Base-by-base conservation (phyloP, 352 stramenopile species). In the Globisporangium viniferum region DNA sequence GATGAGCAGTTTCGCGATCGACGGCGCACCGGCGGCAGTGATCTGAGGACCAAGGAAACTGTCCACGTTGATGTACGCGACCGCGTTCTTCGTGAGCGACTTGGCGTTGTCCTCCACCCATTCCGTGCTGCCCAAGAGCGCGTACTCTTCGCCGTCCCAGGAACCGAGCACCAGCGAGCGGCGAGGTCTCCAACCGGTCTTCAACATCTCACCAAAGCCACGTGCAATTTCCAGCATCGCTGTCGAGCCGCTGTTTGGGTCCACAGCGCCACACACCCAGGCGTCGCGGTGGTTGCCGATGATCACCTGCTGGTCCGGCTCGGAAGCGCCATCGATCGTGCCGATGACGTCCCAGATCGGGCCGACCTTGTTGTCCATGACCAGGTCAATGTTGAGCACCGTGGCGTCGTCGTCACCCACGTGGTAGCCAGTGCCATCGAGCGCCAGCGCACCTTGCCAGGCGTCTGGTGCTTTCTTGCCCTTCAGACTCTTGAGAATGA, bases 271-370 rank as follows among this genome's bases (percentile, higher is more conserved):
- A 62, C 89, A 96, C 0, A 97, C 88, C 92, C 92, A 98, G 5
- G 90, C 91, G 70, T 98, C 92, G 27, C 92, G 86, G 69, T 97
- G 92, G 73, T 97, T 98, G 41, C 90, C 89, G 39, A 97, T 78
- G n/a, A 97, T 36, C 15, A 97, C 81, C 27, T 86, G 82, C 59
- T 90, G 74, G 10, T 94, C 87, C 3, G 88, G 75, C 39, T 85
- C 72, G 18, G 79, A 71, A 0, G 69, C 62, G 33, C 85, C 89
- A 44, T 89, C 74, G 65, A 98, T 93, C 18, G 78, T 90, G 33
- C 78, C 88, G 24, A 97, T 86, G 1, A 97, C 89, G 72, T 97
- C 93, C 86, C 89, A 95, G 55, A 98, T 93, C 14, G 80, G 76
- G 3, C 76, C 78, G 27, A 94, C 74, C 24, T 70, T 75, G 74